phyloP scores from a whole-genome alignment of 176 grass and related monocot genomes.

The Eremochloa ophiuroides region DNA sequence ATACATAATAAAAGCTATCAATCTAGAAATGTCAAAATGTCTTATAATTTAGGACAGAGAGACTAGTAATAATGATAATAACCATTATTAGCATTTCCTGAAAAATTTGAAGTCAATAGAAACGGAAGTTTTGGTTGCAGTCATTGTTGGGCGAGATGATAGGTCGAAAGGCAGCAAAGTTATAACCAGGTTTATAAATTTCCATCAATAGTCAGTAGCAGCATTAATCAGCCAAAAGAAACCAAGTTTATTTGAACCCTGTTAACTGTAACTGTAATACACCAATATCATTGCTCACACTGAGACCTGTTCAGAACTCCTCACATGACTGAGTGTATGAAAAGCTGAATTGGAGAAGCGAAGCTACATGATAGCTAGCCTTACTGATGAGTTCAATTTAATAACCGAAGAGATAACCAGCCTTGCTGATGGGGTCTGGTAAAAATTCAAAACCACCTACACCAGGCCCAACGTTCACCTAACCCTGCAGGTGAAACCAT shows the following conservation, averaged over 20 bases:
- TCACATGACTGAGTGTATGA: background rate
- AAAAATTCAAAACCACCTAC: background rate
- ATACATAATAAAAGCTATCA: too few species aligned
- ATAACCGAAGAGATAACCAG: background rate
- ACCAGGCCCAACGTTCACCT: background rate
- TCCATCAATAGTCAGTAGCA: background rate
- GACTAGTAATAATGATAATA: too few species aligned
- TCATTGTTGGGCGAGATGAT: background rate
- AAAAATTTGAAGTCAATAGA: background rate
- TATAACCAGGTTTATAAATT: background rate
- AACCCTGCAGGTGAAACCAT: background rate
- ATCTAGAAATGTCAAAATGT: too few species aligned
- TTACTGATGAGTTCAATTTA: too few species aligned
- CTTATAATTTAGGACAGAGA: too few species aligned
- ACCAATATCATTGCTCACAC: background rate
- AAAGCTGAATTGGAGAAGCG: background rate
- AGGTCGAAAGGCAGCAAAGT: background rate
- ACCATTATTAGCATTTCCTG: background rate
- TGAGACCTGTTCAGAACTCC: background rate
- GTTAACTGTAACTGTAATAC: background rate
- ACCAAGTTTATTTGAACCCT: background rate
- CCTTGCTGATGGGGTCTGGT: background rate
- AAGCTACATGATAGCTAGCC: background rate
- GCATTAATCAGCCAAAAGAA: background rate
- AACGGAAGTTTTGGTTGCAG: background rate